phyloP scores from a whole-genome alignment of 1,284 basidiomycete genomes.

The Heterobasidion annosum region DNA sequence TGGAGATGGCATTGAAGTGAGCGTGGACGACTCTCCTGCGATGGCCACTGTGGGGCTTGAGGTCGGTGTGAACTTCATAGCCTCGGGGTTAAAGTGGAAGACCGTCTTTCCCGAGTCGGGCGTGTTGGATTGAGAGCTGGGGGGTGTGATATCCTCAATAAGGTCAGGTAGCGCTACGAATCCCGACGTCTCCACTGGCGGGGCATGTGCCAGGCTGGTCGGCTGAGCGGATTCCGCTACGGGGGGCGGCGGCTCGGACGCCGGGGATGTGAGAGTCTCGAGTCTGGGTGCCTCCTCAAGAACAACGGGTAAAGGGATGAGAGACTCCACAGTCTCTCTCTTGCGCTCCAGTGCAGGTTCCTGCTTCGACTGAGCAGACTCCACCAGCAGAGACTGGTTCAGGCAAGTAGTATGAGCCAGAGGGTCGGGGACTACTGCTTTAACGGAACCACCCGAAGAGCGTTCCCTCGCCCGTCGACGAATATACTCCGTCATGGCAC shows the following conservation, averaged over 20 bases:
- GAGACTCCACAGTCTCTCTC: too few relatives aligned
- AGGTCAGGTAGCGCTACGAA: not conserved
- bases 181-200: too few relatives aligned
- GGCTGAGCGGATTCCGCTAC: not conserved
- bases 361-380: too few relatives aligned
- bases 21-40: not conserved
- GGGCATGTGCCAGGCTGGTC: not conserved
- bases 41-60: not conserved
- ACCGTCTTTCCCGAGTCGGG: not conserved
- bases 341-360: too few relatives aligned
- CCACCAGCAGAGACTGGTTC: too few relatives aligned
- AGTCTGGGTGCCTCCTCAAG: too few relatives aligned
- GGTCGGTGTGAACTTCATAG: not conserved
- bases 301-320: too few relatives aligned
- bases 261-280: too few relatives aligned
- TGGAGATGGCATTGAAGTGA: not conserved
- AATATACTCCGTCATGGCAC: slow-evolving; percentile 9
- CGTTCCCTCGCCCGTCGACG: slow-evolving; percentile 10
- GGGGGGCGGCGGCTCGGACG: too few relatives aligned
- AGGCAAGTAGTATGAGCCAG: too few relatives aligned
- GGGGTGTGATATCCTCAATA: slow-evolving; percentile 1
- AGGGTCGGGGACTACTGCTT: not conserved
- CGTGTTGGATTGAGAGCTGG: slow-evolving; percentile 6
- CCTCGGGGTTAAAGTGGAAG: not conserved
- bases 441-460: slow-evolving; percentile 3